phyloP scores from a whole-genome alignment of 2,329 filamentous ascomycete genomes.

The Scolecobasidium constrictum region DNA sequence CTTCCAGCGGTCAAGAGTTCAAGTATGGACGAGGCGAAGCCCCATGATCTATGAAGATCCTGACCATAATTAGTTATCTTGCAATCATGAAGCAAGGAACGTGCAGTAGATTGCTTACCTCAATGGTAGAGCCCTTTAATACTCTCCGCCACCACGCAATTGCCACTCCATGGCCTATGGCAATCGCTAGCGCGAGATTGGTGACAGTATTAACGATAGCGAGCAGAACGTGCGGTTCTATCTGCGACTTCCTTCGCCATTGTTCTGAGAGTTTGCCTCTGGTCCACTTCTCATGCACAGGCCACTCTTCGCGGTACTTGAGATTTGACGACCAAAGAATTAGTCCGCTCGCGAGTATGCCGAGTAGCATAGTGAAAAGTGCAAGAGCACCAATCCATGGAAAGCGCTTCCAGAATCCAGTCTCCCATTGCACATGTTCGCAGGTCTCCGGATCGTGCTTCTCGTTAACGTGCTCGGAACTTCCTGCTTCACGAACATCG shows the following conservation, averaged over 20 bases:
- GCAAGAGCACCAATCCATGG: slow-evolving; percentile 14
- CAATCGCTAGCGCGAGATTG: slow-evolving; percentile 15
- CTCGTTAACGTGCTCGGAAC: too few species aligned
- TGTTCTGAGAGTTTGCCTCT: neutral
- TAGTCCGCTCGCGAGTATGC: slow-evolving; percentile 12
- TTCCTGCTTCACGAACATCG: neutral
- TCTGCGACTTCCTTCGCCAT: slow-evolving; percentile 6
- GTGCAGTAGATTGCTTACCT: neutral
- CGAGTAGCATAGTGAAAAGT: slow-evolving; percentile 13
- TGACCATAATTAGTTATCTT: neutral
- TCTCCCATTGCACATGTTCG: slow-evolving; percentile 1
- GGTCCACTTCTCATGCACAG: neutral
- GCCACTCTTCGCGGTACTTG: slow-evolving; percentile 12
- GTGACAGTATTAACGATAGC: slow-evolving; percentile 14
- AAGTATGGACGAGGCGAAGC: slow-evolving; percentile 15
- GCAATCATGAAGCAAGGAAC: too few species aligned
- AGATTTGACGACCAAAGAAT: slow-evolving; percentile 11
- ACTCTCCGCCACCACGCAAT: slow-evolving; percentile 18
- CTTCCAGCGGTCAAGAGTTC: slow-evolving; percentile 13
- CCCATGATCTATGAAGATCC: slow-evolving; percentile 16
- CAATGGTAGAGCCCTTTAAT: slow-evolving; percentile 15
- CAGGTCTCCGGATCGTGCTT: neutral
- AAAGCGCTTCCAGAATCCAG: slow-evolving; percentile 10
- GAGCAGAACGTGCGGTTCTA: slow-evolving; percentile 15
- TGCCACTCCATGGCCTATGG: slow-evolving; percentile 16